Evolutionary conservation across 2,329 filamentous ascomycete genomes (phyloP).

Genomic region (Paracorniculantispora psalliotae): DNA sequence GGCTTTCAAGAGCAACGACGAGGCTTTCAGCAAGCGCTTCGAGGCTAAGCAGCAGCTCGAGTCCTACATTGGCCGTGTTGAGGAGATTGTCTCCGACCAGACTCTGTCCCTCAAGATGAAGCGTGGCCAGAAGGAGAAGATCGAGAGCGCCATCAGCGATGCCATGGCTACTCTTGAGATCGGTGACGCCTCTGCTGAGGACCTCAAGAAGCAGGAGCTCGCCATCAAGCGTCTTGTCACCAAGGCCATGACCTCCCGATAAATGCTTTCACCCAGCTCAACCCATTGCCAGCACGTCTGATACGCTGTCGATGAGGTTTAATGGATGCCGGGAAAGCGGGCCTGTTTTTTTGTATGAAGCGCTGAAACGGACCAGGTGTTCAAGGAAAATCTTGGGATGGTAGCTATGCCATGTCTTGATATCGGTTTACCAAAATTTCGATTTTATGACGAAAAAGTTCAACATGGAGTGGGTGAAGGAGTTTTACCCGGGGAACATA

Average conservation of each 20-base stretch:
- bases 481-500: slow-evolving; percentile 1
- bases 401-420: slow-evolving; percentile 4
- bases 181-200: slow-evolving; percentile 84
- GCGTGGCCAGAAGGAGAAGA: slow-evolving; percentile 99
- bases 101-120: slow-evolving; percentile 95
- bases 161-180: slow-evolving; percentile 97
- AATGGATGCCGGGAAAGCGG: slow-evolving; percentile 2
- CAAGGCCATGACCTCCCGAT: slow-evolving; percentile 94
- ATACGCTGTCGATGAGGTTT: slow-evolving; percentile 2
- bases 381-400: slow-evolving; percentile 13
- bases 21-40: slow-evolving; percentile 99
- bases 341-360: slow-evolving; percentile 15
- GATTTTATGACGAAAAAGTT: slow-evolving; percentile 14
- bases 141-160: slow-evolving; percentile 92
- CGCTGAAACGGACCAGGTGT: slow-evolving; percentile 15
- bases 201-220: slow-evolving; percentile 99
- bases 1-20: slow-evolving; percentile 97
- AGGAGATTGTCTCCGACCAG: slow-evolving; percentile 98
- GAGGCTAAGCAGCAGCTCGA: slow-evolving; percentile 99
- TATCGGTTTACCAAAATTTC: slow-evolving; percentile 13
- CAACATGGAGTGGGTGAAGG: slow-evolving; percentile 2
- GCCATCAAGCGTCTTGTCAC: slow-evolving; percentile 96
- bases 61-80: slow-evolving; percentile 96
- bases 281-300: not conserved
- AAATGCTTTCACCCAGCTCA: slow-evolving; percentile 36